Evolutionary conservation across 176 grass and related monocot species (phyloP).

Genomic region (Eleusine coracana): DNA sequence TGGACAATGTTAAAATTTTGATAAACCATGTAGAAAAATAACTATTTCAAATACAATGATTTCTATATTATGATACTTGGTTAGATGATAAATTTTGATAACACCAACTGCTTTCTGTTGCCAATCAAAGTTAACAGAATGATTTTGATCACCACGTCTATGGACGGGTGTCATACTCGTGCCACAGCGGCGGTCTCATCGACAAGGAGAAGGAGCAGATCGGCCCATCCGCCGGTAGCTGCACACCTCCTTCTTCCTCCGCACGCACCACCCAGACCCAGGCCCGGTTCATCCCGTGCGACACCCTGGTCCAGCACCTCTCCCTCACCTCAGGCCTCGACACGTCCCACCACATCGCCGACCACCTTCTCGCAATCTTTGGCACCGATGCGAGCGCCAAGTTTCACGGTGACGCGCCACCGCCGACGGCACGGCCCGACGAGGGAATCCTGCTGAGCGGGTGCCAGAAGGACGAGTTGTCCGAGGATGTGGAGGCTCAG

Average conservation of each 20-base stretch:
- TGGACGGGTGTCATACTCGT: constrained; percentile 34
- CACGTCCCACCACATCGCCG: constrained; percentile 51
- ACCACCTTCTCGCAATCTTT: constrained; percentile 71
- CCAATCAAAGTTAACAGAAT: too few species aligned
- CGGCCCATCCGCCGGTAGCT: constrained; percentile 45
- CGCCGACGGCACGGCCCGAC: neutral
- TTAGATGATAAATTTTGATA: too few species aligned
- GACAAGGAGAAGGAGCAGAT: constrained; percentile 93
- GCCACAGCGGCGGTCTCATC: constrained; percentile 93
- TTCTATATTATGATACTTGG: too few species aligned
- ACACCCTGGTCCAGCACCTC: constrained; percentile 51
- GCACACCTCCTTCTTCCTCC: too few species aligned
- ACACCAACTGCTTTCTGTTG: too few species aligned
- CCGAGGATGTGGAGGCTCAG: constrained; percentile 47
- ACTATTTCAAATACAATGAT: too few species aligned
- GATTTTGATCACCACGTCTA: too few species aligned
- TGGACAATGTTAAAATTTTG: too few species aligned
- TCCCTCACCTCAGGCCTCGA: constrained; percentile 48
- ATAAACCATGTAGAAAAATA: too few species aligned
- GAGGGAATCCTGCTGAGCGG: constrained; percentile 77
- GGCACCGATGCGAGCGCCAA: constrained; percentile 63
- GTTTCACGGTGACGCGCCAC: constrained; percentile 14
- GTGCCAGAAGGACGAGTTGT: constrained; percentile 79
- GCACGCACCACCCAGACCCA: neutral
- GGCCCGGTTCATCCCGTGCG: constrained; percentile 49